phyloP scores from a whole-genome alignment of 179 eudicot genomes.

The Camellia oleifera region DNA sequence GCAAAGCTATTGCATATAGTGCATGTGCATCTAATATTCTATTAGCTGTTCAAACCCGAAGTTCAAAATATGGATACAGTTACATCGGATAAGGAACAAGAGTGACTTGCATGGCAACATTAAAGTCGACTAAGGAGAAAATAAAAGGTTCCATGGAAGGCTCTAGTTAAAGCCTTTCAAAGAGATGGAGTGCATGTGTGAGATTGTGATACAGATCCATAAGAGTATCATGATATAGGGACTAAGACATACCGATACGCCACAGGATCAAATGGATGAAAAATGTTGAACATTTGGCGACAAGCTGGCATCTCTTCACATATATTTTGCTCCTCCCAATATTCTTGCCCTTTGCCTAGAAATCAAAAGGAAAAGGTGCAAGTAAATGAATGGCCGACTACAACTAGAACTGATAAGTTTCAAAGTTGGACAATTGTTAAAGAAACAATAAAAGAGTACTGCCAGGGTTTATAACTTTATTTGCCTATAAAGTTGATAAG shows the following conservation, averaged over 20 bases:
- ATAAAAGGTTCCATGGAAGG: background rate
- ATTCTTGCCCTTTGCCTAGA: conserved; percentile 76
- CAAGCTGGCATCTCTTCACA: conserved; percentile 97
- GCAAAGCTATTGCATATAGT: background rate
- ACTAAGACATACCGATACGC: conserved; percentile 71
- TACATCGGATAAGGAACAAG: background rate
- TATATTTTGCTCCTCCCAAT: conserved; percentile 86
- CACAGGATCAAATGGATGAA: conserved; percentile 99
- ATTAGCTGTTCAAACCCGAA: background rate
- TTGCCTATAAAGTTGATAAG: background rate
- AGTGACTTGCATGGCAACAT: background rate
- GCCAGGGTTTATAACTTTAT: background rate
- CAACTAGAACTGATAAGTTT: background rate
- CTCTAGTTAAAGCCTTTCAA: background rate
- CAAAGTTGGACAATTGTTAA: background rate
- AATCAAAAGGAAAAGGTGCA: background rate
- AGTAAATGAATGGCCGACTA: background rate
- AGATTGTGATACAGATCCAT: background rate
- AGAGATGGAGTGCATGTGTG: background rate
- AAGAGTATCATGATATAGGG: background rate
- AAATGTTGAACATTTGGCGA: conserved; percentile 87
- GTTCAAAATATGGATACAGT: background rate
- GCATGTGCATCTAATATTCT: background rate
- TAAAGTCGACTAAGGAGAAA: background rate
- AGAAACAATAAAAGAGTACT: background rate